Conservation (phyloP, 495 filamentous ascomycete genomes). For the Daldinia vernicosa region DNA sequence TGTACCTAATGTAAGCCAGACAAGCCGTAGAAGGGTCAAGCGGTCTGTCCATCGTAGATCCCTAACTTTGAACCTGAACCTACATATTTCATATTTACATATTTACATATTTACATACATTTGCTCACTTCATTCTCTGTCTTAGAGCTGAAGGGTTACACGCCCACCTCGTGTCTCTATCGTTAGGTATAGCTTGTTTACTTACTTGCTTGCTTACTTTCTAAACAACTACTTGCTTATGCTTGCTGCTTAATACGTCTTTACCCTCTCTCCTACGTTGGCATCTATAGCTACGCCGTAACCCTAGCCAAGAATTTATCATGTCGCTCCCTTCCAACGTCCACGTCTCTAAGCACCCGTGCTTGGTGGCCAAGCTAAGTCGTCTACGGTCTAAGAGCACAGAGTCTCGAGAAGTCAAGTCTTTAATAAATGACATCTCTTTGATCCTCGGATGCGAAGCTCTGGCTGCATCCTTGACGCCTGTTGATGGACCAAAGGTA, state of each 20-base stretch:
- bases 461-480: constrained; percentile 69
- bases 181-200: too few species aligned
- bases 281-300: constrained; percentile 3
- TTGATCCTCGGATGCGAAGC: constrained; percentile 86
- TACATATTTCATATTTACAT: too few species aligned
- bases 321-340: constrained; percentile 71
- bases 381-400: constrained; percentile 80
- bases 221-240: not conserved
- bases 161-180: too few species aligned
- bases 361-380: constrained; percentile 85
- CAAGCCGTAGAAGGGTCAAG: not conserved
- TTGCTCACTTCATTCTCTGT: too few species aligned
- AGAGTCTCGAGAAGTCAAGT: constrained; percentile 77
- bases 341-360: constrained; percentile 86
- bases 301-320: constrained; percentile 13
- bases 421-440: constrained; percentile 83
- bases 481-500: constrained; percentile 57
- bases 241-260: not conserved
- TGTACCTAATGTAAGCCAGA: not conserved
- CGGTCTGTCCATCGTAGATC: constrained; percentile 1
- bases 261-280: not conserved
- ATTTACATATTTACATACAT: too few species aligned
- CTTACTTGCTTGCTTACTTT: too few species aligned
- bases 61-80: not conserved
- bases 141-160: too few species aligned